Percentiles rank a stretch among this genome's conserved stretches.
Conservation (phyloP, 1,284 basidiomycete genomes). For the Ustilago hordei region DNA sequence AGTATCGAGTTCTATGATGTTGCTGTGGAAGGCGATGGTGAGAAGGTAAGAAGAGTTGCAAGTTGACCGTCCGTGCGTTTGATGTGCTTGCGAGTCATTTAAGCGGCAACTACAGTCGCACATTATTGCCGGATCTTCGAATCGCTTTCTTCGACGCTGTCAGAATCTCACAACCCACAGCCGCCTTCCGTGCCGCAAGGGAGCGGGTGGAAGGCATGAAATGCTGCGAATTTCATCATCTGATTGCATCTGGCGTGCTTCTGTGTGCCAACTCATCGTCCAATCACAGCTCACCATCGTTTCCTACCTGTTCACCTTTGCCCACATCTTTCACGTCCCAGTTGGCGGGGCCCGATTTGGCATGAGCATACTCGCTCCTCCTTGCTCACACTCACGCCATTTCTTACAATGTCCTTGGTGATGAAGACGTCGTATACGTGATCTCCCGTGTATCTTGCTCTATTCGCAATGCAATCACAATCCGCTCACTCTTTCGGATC, state of each 20-base stretch:
- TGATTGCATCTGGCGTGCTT: slow-evolving; percentile 36
- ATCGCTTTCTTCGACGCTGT: background rate
- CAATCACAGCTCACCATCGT: slow-evolving; percentile 26
- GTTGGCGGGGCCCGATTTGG: background rate
- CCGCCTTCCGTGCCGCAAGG: background rate
- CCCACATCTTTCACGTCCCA: background rate
- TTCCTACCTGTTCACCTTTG: background rate
- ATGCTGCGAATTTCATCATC: slow-evolving; percentile 34
- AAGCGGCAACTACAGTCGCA: slow-evolving; percentile 1
- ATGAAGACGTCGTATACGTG: slow-evolving; percentile 1
- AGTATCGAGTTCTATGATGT: background rate
- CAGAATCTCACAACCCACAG: background rate
- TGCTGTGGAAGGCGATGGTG: background rate
- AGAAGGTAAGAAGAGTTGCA: background rate
- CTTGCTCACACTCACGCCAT: background rate
- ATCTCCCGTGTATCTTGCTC: slow-evolving; percentile 10
- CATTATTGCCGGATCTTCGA: background rate
- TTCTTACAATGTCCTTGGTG: background rate
- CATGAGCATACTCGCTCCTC: background rate
- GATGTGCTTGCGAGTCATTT: slow-evolving; percentile 4
- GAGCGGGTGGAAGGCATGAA: background rate
- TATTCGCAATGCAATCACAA: slow-evolving; percentile 1
- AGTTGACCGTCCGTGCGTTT: background rate
- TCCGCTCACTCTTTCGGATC: background rate
- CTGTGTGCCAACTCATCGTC: background rate